Evolutionary conservation across 2,329 filamentous ascomycete species (phyloP), one percentile per base, ranked within the genome.

Genomic region (Cytospora mali): DNA sequence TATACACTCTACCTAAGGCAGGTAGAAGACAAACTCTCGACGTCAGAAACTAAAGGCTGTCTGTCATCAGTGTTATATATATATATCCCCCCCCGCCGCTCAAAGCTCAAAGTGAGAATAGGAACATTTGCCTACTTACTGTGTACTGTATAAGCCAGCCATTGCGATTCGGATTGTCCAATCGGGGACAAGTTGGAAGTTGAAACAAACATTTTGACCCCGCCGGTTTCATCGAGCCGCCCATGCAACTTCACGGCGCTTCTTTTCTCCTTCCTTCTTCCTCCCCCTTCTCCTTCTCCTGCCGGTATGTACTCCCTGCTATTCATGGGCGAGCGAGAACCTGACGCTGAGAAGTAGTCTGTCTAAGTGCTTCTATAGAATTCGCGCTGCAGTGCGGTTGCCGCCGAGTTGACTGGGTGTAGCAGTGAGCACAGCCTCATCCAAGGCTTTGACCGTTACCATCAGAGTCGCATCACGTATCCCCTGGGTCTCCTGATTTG

Each of bases 401-500:
- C 35, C 35, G 35, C 35, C 35, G 35, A 39, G 35, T 6, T 18
- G n/a, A 18, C n/a, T n/a, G n/a, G n/a, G n/a, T n/a, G 16, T 18
- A 18, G 16, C 16, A 39, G 35, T 39, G 35, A n/a, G 35, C 6
- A 5, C 35, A 18, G 35, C 35, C 35, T 39, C 16, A 6, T 11
- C 2, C 33, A 35, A 11, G n/a, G n/a, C n/a, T n/a, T n/a, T 39
- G 16, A n/a, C n/a, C n/a, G n/a, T n/a, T 39, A 39, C 35, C 14
- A 39, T n/a, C 9, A 39, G 16, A 39, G 35, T 39, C 21, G 52
- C 25, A 31, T 39, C 56, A 59, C 27, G 61, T 53, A 53, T 28
- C n/a, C 18, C 18, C n/a, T 18, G 14, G 6, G 13, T 39, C 18
- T 16, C 42, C 42, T 46, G 42, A 11, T 42, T 55, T 62, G 70